A percentile compares a stretch with the other conserved stretches of the same genome.
These are phyloP conservation scores for Microdochium paspali DNA, from an alignment of 2,329 filamentous ascomycete species.

Conservation along the genomic window DNA sequence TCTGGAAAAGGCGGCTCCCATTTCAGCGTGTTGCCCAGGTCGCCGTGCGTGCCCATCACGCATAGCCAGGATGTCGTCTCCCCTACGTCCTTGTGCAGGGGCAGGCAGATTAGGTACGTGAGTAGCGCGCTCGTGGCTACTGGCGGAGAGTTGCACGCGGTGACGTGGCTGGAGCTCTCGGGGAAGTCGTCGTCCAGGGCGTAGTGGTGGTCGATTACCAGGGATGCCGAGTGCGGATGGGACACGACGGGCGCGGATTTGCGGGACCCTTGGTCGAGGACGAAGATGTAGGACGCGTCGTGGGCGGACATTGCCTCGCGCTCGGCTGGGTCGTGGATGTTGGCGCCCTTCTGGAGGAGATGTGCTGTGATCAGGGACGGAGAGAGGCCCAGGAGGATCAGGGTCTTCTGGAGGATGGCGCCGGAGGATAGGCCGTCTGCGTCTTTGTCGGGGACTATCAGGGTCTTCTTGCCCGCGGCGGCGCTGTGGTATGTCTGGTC, in stretches of 20 bases:
- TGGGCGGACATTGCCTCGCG: conserved; percentile 38
- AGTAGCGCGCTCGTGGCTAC: conserved; percentile 56
- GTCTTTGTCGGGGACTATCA: conserved; percentile 62
- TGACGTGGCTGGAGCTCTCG: conserved; percentile 41
- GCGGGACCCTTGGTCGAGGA: conserved; percentile 57
- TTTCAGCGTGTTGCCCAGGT: conserved; percentile 54
- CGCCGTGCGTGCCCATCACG: conserved; percentile 56
- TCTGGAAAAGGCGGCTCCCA: conserved; percentile 60
- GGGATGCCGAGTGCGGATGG: conserved; percentile 29
- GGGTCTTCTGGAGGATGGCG: conserved; percentile 50
- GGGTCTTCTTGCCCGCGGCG: conserved; percentile 34
- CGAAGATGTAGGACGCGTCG: conserved; percentile 47
- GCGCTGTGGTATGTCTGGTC: conserved; percentile 28
- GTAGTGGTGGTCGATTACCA: conserved; percentile 60
- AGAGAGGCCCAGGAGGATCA: conserved; percentile 47
- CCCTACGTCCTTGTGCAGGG: conserved; percentile 40
- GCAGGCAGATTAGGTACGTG: conserved; percentile 52
- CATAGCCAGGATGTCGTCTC: conserved; percentile 50
- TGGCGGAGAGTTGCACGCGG: conserved; percentile 54
- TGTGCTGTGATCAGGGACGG: conserved; percentile 44
- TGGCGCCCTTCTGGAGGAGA: conserved; percentile 48
- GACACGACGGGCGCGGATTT: conserved; percentile 43
- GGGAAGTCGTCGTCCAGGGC: conserved; percentile 47
- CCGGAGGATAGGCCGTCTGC: conserved; percentile 58
- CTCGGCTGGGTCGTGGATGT: conserved; percentile 45